These are phyloP conservation scores for Mallotus japonicus DNA, from an alignment of 441 rosid genomes.

Conservation along the genomic window DNA sequence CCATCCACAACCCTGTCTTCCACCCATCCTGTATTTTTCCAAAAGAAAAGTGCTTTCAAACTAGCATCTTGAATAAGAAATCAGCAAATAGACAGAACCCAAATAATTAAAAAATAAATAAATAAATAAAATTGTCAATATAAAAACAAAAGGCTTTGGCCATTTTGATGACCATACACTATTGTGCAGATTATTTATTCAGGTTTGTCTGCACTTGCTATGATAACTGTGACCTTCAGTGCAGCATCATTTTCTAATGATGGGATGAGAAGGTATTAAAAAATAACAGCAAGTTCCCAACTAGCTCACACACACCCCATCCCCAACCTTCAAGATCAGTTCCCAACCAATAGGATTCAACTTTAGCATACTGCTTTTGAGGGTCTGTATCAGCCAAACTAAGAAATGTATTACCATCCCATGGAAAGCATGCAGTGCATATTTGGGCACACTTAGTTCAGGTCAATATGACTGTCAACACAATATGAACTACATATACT, in stretches of 20 bases:
- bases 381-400: slow-evolving; percentile 5
- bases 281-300: neutral
- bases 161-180: neutral
- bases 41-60: slow-evolving; percentile 23
- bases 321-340: neutral
- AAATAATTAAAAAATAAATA: neutral
- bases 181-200: neutral
- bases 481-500: neutral
- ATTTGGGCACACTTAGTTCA: neutral
- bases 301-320: neutral
- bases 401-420: slow-evolving; percentile 10
- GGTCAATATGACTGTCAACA: neutral
- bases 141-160: neutral
- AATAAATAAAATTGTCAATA: neutral
- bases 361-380: slow-evolving; percentile 3
- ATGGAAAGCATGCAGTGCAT: neutral
- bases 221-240: neutral
- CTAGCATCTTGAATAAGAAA: slow-evolving; percentile 9
- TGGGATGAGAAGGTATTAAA: neutral
- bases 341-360: neutral
- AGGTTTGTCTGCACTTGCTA: neutral
- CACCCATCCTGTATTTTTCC: slow-evolving; percentile 43
- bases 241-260: slow-evolving; percentile 2
- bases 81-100: neutral
- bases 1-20: slow-evolving; percentile 35